A percentile compares a stretch with the other conserved stretches of the same genome.
Evolutionary conservation across 495 filamentous ascomycete genomes (phyloP).

Genomic region (Penicillium robsamsonii): DNA sequence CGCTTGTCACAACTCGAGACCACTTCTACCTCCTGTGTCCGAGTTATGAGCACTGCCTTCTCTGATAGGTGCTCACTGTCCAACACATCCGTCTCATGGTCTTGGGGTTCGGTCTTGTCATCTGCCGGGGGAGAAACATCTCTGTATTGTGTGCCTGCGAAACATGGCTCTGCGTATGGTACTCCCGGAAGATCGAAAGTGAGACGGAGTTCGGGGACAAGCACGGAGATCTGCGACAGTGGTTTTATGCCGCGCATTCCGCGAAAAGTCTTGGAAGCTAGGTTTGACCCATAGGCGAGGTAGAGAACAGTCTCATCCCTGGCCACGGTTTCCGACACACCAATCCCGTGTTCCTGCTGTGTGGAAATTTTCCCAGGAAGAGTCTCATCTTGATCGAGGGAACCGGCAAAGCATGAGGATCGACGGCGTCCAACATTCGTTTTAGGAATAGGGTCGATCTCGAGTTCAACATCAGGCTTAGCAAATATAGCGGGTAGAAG

Average conservation of each 20-base stretch:
- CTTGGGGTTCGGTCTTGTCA: constrained; percentile 14
- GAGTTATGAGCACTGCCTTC: constrained; percentile 32
- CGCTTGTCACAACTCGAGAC: constrained; percentile 42
- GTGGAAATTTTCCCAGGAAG: constrained; percentile 27
- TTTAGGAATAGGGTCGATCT: constrained; percentile 14
- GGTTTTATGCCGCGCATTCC: constrained; percentile 75
- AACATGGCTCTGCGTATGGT: constrained; percentile 87
- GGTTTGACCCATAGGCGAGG: constrained; percentile 93
- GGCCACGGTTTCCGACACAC: constrained; percentile 1
- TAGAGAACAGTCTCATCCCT: constrained; percentile 67
- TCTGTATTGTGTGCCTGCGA: constrained; percentile 72
- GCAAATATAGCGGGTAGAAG: constrained; percentile 7
- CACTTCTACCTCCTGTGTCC: constrained; percentile 8
- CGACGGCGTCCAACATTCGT: constrained; percentile 22
- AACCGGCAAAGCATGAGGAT: constrained; percentile 19
- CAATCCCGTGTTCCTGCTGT: constrained; percentile 14
- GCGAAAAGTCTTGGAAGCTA: constrained; percentile 71
- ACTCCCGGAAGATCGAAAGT: constrained; percentile 84
- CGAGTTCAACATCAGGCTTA: constrained; percentile 2
- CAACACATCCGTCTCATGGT: constrained; percentile 4
- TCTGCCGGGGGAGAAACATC: constrained; percentile 32
- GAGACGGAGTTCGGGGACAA: constrained; percentile 71
- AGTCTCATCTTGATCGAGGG: constrained; percentile 26
- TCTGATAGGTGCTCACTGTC: constrained; percentile 27
- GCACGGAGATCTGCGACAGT: constrained; percentile 71